Conservation (phyloP, 2,329 filamentous ascomycete species). For the Fragosphaeria purpurea region DNA sequence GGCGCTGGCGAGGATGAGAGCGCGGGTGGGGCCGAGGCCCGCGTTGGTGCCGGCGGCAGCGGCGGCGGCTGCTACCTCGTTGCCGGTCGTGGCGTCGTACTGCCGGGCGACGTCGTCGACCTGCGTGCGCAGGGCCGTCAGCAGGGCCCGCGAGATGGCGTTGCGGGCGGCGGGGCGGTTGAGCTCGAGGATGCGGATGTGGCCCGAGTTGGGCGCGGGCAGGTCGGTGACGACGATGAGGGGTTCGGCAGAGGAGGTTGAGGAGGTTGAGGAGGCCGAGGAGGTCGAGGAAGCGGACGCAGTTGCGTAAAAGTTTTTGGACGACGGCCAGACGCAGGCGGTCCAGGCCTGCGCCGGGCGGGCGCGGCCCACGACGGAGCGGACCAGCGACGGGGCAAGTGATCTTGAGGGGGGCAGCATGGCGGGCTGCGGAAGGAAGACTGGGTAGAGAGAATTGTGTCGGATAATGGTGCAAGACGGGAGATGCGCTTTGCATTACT, state of each 20-base stretch:
- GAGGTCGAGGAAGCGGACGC: no score
- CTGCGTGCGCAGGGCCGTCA: slow-evolving; percentile 61
- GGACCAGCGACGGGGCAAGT: no score
- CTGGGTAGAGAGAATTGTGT: no score
- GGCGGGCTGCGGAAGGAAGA: no score
- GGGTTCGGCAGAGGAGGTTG: slow-evolving; percentile 27
- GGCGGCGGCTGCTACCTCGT: no score
- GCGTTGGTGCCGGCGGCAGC: slow-evolving; percentile 24
- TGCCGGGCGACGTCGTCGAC: slow-evolving; percentile 60
- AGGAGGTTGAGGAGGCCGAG: slow-evolving; percentile 7
- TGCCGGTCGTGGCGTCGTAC: slow-evolving; percentile 42
- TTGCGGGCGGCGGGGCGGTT: slow-evolving; percentile 81
- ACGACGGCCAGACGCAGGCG: no score
- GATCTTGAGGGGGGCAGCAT: no score
- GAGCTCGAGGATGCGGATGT: slow-evolving; percentile 79
- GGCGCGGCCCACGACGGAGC: no score
- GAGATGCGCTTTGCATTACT: no score
- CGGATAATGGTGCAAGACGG: no score
- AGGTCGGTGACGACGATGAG: slow-evolving; percentile 63
- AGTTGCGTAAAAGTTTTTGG: slow-evolving; percentile 12
- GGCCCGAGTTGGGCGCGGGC: slow-evolving; percentile 67
- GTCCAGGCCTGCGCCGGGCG: no score
- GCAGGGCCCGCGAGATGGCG: slow-evolving; percentile 72
- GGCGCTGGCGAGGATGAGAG: slow-evolving; percentile 73
- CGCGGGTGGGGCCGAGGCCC: slow-evolving; percentile 51